Base-by-base conservation (phyloP, 148 eudicot species). In the Cornus florida region DNA sequence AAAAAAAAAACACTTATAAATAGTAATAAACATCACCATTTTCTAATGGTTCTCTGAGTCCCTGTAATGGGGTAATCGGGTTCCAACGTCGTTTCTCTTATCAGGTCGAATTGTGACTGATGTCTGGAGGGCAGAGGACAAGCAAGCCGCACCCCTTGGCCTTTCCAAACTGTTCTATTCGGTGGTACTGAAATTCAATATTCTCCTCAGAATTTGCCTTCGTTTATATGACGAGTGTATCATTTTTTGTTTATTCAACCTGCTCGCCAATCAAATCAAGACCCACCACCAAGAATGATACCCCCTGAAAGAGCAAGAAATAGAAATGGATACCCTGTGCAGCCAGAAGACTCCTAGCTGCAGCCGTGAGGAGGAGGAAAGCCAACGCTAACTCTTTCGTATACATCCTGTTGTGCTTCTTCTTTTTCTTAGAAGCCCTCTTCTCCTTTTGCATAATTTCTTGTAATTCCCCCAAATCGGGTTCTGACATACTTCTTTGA, bases 291-390 rank as follows among this genome's bases (percentile, higher is more conserved):
- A 82, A 43, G 48, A 82, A 82, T 20, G 84, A 77, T 31, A 82
- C 12, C 5, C 84, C 81, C 57, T 82, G 84, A 50, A 82, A 82
- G 41, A 82, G 80, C 77, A 82, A 57, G 73, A 77, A 82, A 74
- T 82, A 82, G 46, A 82, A 82, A 68, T 82, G 84, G 56, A 82
- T 78, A 22, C 84, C 84, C 32, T 82, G 84, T n/a, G 81, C 77
- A 17, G 84, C 78, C 20, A 82, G 67, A 24, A 82, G 68, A 50
- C 84, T 82, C 46, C 84, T 77, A 0, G 74, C 74, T 11, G 84
- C 59, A 35, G 84, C 84, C 3, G 84, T 82, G 23, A 82, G 73
- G 12, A 82, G 73, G 10, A 82, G 78, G 53, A 82, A 77, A 23
- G 81, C 84, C 24, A 82, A 71, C 12, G 77, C 46, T 53, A 82